These are phyloP conservation scores for Artemisia annua DNA, from an alignment of 129 eudicot species.

Conservation along the genomic window DNA sequence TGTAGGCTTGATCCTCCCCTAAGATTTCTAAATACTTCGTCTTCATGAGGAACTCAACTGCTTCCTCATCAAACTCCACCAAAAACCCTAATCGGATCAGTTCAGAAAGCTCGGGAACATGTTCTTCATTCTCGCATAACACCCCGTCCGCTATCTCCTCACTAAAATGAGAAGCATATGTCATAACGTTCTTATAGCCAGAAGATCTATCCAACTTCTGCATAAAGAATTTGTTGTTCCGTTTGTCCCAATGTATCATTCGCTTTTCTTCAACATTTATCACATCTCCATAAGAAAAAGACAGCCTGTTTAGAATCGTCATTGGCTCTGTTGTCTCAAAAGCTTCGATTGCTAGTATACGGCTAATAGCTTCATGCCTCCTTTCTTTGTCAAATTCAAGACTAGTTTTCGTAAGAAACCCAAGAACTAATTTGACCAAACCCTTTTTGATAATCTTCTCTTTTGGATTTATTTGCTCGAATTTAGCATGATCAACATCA, in stretches of 20 bases:
- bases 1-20: constrained; percentile 47
- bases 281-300: constrained; percentile 33
- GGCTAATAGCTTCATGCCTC: constrained; percentile 39
- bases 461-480: constrained; percentile 21
- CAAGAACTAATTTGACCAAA: constrained; percentile 44
- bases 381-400: constrained; percentile 30
- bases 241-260: constrained; percentile 59
- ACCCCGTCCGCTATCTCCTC: constrained; percentile 48
- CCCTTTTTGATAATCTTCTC: constrained; percentile 30
- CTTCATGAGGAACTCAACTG: constrained; percentile 46
- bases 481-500: constrained; percentile 5
- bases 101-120: constrained; percentile 38
- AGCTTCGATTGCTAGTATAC: constrained; percentile 36
- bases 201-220: constrained; percentile 36
- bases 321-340: constrained; percentile 38
- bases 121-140: constrained; percentile 51
- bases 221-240: constrained; percentile 24
- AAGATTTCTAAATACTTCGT: constrained; percentile 45
- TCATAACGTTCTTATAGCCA: constrained; percentile 33
- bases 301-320: constrained; percentile 26
- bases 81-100: constrained; percentile 48
- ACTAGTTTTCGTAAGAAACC: constrained; percentile 38
- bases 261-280: constrained; percentile 27
- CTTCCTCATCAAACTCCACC: constrained; percentile 56
- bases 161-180: constrained; percentile 41